phyloP scores from a whole-genome alignment of 805 yeast genomes.

The Jamesozyma gamospora region DNA sequence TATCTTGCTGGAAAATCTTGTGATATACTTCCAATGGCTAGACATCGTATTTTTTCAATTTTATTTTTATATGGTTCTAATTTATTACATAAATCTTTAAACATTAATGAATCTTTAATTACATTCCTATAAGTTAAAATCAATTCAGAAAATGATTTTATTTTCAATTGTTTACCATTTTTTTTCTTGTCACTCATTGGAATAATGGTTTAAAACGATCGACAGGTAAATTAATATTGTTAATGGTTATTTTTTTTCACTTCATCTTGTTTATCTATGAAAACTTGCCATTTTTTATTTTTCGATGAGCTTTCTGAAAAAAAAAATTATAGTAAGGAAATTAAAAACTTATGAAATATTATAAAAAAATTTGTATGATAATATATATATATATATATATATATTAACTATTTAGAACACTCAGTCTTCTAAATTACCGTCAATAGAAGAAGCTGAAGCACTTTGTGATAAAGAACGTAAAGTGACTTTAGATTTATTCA shows the following conservation, averaged over 20 bases:
- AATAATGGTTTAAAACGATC: no score
- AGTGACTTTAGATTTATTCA: not conserved
- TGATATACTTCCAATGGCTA: conserved; percentile 63
- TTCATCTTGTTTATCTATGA: no score
- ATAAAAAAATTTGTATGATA: no score
- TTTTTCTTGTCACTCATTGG: not conserved
- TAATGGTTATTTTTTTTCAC: no score
- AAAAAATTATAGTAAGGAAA: no score
- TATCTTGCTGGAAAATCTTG: conserved; percentile 50
- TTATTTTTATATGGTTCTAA: conserved; percentile 8
- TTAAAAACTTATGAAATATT: no score
- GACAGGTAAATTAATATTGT: no score
- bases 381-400: not conserved
- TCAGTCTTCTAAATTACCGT: conserved; percentile 6
- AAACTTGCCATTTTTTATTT: no score
- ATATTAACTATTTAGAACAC: no score
- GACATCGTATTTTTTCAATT: conserved; percentile 41
- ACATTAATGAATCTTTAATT: conserved; percentile 23
- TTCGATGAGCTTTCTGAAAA: not conserved
- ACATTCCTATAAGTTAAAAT: conserved; percentile 9
- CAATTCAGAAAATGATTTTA: not conserved
- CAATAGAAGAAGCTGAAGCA: conserved; percentile 12
- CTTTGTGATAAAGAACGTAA: conserved; percentile 10
- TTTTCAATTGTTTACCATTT: not conserved
- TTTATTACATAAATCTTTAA: conserved; percentile 16